Percentiles rank a stretch among this genome's conserved stretches.
Evolutionary conservation across 352 stramenopile genomes (phyloP).

Genomic region (Globisporangium yorkense): DNA sequence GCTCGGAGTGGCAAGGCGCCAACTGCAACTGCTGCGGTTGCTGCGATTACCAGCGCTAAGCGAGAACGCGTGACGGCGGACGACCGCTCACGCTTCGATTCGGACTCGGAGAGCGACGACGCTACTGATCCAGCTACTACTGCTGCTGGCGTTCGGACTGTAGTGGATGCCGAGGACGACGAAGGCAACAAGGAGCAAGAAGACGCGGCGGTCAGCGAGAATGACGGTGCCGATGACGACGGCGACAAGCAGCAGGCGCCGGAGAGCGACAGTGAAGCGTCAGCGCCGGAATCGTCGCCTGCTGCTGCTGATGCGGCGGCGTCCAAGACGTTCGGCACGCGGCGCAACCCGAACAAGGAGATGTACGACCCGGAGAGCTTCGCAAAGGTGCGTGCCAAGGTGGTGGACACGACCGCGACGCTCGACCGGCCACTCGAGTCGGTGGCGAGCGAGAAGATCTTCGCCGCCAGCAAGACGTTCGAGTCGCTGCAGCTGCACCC

Average conservation of each 20-base stretch:
- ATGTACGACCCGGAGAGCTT: conserved; percentile 59
- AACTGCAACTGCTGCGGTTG: background rate
- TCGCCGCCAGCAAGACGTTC: conserved; percentile 56
- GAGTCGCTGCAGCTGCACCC: conserved; percentile 63
- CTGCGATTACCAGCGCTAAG: conserved; percentile 7
- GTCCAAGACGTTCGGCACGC: conserved; percentile 52
- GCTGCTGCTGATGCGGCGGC: background rate
- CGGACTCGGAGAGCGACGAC: conserved; percentile 11
- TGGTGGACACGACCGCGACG: conserved; percentile 42
- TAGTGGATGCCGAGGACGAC: conserved; percentile 13
- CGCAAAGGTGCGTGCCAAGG: conserved; percentile 37
- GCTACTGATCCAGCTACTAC: background rate
- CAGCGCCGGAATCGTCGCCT: background rate
- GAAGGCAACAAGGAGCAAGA: background rate
- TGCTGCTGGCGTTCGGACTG: background rate
- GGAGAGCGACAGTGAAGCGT: background rate
- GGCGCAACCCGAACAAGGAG: conserved; percentile 82
- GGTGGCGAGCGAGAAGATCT: conserved; percentile 80
- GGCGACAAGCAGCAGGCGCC: background rate
- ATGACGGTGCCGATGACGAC: background rate
- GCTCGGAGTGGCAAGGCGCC: conserved; percentile 9
- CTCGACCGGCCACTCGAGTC: conserved; percentile 69
- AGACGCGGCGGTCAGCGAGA: background rate
- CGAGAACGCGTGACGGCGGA: conserved; percentile 4
- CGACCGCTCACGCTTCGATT: conserved; percentile 12